A percentile compares a stretch with the other conserved stretches of the same genome.
phyloP scores from a whole-genome alignment of 345 rosid genomes.

The Mercurialis annua region DNA sequence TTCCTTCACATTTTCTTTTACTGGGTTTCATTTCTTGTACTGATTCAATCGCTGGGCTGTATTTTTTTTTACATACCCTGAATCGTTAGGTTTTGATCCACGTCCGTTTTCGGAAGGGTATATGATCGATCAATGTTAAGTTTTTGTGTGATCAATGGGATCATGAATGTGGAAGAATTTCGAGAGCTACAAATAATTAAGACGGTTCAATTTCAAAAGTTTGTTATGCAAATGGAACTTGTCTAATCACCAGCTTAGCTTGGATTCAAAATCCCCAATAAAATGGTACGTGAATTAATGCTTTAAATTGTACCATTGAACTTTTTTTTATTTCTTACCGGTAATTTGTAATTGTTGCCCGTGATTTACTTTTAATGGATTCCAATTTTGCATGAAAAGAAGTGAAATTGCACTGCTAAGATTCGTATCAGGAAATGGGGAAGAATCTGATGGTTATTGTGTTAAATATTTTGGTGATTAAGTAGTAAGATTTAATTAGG shows the following conservation, averaged over 20 bases:
- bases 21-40: neutral
- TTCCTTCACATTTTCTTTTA: neutral
- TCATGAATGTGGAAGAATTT: slow-evolving; percentile 7
- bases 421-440: neutral
- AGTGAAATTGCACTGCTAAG: neutral
- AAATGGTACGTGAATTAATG: slow-evolving; percentile 17
- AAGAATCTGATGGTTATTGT: neutral
- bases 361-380: neutral
- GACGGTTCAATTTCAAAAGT: neutral
- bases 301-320: neutral
- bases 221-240: slow-evolving; percentile 7
- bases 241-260: slow-evolving; percentile 7
- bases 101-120: slow-evolving; percentile 12
- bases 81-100: neutral
- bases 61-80: slow-evolving; percentile 2
- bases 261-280: slow-evolving; percentile 2
- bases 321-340: neutral
- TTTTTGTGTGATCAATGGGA: neutral
- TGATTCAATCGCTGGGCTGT: slow-evolving; percentile 13
- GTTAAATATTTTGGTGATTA: neutral
- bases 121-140: neutral
- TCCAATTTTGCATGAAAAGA: neutral
- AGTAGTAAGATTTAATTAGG: neutral
- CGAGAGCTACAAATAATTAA: neutral
- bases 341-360: neutral